Evolutionary conservation across 2,329 filamentous ascomycete species (phyloP), one percentile per base, ranked within the genome.

Genomic region (Cytospora chrysosperma): DNA sequence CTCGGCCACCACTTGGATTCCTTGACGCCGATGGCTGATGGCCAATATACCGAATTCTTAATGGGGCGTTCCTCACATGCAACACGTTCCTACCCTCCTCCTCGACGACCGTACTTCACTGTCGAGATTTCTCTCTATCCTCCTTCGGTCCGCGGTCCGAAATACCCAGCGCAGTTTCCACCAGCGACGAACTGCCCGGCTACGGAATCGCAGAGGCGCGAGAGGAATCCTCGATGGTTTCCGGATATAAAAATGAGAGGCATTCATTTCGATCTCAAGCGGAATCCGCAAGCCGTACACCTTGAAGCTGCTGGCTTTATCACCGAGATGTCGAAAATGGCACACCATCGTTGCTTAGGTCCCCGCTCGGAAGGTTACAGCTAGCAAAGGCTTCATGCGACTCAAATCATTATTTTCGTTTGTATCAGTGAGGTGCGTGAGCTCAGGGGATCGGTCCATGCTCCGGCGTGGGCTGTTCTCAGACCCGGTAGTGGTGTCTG

Each of bases 1-100:
- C 68, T 62, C 69, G 63, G 65, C 62, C 67, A 66, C 68, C 67
- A 65, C 66, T 59, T 59, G 59, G 62, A 55, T 55, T 53, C 63
- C 56, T 55, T 56, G 57, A 66, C 54, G 55, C 47, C 55, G 57
- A 32, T 50, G 28, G 32, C 37, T 24, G 24, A 24, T 34, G 57
- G 59, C 43, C n/a, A n/a, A n/a, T n/a, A n/a, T n/a, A n/a, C n/a
- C 40, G 61, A 50, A 56, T 57, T 30, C 43, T 49, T 52, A 52
- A 61, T 60, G 40, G 49, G 56, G 37, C 57, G 32, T 24, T 52
- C 50, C 49, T 65, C 61, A 40, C 40, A 40, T 47, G 52, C 52
- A 40, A 32, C 61, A 59, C 49, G 53, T 28, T 50, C 56, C 27
- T 59, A 58, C 57, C 59, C 57, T 61, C 58, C 58, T 58, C 58